Evolutionary conservation across 2,329 filamentous ascomycete species (phyloP), one percentile per base, ranked within the genome.

Genomic region (Ascochyta koolunga): DNA sequence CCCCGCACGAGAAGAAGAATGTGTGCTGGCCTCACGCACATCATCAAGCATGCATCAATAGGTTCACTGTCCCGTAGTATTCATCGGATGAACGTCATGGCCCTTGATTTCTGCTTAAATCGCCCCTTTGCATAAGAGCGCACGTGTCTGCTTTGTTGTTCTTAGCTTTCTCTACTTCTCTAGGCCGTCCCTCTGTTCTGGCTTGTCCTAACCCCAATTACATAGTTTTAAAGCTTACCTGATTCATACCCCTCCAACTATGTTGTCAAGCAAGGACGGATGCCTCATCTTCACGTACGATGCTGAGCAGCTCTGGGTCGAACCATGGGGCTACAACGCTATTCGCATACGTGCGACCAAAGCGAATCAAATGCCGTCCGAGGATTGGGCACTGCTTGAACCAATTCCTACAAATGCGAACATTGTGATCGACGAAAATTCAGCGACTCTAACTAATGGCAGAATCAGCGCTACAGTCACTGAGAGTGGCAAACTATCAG

Each of bases 221-320:
- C 24, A 24, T 8, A 24, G 24, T 24, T 8, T 24, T 24, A 8
- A 24, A 8, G 24, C 24, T 8, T 24, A 24, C 24, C 24, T 24
- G 8, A 24, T 5, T 8, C 8, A 24, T 24, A 24, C 8, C 24
- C 8, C 8, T 15, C 11, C 8, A 15, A 32, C 36, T 24, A 74
- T 75, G 71, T 62, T 73, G 8, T 49, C 82, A 1, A 55, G 65
- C 8, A 78, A 85, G 15, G 82, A 80, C 1, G 81, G 83, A 52
- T 85, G 82, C 13, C 82, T 85, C 3, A 81, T 87, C 53, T 88
- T 83, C 66, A 83, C 81, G 55, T 81, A 77, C 50, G 79, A 82
- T 64, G 77, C 77, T n/a, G 79, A 82, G 58, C 66, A 73, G 21
- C 68, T 82, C 50, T 77, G 78, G 72, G 72, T 83, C 46, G 78